Base-by-base conservation (phyloP, 768 basidiomycete genomes). In the Trametes cinnabarina region DNA sequence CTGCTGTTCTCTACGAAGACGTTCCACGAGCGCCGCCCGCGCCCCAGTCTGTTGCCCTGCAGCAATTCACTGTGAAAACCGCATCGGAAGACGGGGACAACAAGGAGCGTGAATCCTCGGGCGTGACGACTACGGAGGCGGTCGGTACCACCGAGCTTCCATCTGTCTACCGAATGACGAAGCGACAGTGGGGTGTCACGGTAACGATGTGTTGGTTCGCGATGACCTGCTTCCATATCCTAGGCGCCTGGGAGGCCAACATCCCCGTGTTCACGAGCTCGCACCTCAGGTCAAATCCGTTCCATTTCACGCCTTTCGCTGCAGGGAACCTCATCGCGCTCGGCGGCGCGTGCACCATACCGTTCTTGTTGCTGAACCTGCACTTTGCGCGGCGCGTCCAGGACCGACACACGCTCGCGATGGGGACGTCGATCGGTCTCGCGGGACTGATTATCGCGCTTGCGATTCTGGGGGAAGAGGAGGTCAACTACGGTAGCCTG, bases 271-370 rank as follows among this genome's bases (percentile, higher is more conserved):
- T 81, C 66, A 77, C 81, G 20, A 46, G 63, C 25, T 65, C 63
- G 20, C 68, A 65, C 47, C 61, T 63, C 19, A 57, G 62, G 20
- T 51, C 60, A 7, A 67, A 71, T 14, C 64, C 69, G 19, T 80
- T 86, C 65, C 67, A 76, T 64, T 86, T 81, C 76, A 77, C 80
- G 14, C 86, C 85, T 1, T 87, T 80, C 65, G 75, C 78, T 17
- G 83, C 86, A 3, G 87, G 84, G 8, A 87, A 87, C 71, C 83
- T 87, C 71, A 85, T 88, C 68, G 86, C 83, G 23, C 77, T 88
- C 11, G 86, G 86, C 17, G 87, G 85, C 10, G 71, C 81, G 25
- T 73, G 77, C 22, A 76, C 82, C 28, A 81, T 88, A 68, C 87
- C 87, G 3, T 87, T 89, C 76, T 82, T 88, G 52, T 73, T 87